Conservation (phyloP, 768 basidiomycete species). For the Xerocomellus amylosporus region DNA sequence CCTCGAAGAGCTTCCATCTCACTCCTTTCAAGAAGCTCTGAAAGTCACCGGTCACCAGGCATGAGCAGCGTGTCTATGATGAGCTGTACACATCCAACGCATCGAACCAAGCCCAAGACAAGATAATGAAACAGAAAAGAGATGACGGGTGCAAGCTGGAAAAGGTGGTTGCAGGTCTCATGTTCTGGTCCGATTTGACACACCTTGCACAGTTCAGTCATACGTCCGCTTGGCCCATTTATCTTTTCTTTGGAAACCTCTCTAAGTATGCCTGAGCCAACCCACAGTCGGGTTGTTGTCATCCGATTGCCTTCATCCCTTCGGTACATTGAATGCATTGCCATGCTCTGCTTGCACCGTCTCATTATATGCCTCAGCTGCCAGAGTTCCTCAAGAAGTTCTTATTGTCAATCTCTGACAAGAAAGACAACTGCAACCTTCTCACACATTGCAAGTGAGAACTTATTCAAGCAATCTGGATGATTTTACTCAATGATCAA, state of each 20-base stretch:
- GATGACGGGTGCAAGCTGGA: constrained; percentile 15
- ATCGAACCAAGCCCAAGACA: constrained; percentile 7
- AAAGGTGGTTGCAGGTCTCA: neutral
- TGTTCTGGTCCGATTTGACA: constrained; percentile 10
- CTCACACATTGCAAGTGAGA: too few species aligned
- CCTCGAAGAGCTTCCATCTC: constrained; percentile 18
- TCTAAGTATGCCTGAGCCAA: neutral
- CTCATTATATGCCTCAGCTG: neutral
- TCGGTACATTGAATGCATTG: neutral
- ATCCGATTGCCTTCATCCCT: neutral
- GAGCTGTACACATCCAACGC: neutral
- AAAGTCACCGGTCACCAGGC: neutral
- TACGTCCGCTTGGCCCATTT: constrained; percentile 13
- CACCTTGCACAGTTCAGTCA: constrained; percentile 10
- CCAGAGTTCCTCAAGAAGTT: neutral
- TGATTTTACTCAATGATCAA: neutral
- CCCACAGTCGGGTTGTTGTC: neutral
- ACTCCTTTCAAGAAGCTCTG: constrained; percentile 18
- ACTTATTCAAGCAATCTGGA: neutral
- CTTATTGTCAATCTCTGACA: neutral
- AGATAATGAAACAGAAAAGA: constrained; percentile 11
- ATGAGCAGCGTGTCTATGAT: neutral
- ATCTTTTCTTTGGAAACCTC: neutral
- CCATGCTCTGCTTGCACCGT: neutral
- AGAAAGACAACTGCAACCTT: neutral